Percentiles rank a stretch among this genome's conserved stretches.
Evolutionary conservation across 2,329 filamentous ascomycete genomes (phyloP).

Genomic region (Exserohilum turcica): DNA sequence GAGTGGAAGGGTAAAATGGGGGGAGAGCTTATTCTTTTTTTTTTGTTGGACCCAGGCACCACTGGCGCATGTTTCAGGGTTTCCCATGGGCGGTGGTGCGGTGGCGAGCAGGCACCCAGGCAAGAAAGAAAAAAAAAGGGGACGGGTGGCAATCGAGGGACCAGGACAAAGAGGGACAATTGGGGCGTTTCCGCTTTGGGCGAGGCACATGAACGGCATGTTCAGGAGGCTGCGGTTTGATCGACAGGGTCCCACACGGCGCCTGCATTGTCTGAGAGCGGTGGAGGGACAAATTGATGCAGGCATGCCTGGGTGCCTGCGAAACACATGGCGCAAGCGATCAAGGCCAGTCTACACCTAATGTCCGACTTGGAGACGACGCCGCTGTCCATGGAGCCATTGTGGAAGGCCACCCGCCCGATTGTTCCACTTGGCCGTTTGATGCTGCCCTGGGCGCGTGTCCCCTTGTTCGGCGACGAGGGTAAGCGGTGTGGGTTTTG

Average conservation of each 20-base stretch:
- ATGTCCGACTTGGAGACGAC: neutral
- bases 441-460: neutral
- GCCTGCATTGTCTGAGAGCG: constrained; percentile 11
- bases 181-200: constrained; percentile 9
- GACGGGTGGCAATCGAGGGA: neutral
- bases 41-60: too few species aligned
- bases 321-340: constrained; percentile 16
- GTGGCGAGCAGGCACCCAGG: neutral
- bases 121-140: too few species aligned
- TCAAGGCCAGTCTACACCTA: constrained; percentile 1
- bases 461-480: neutral
- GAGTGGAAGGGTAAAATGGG: neutral
- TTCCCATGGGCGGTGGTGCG: constrained; percentile 4
- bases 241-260: constrained; percentile 9
- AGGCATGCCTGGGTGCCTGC: constrained; percentile 9
- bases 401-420: neutral
- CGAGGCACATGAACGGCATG: constrained; percentile 13
- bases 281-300: constrained; percentile 7
- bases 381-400: neutral
- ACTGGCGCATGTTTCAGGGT: constrained; percentile 9
- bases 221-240: constrained; percentile 14
- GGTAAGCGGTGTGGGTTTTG: constrained; percentile 4
- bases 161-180: neutral
- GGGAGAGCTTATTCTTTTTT: neutral
- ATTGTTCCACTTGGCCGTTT: neutral